These are phyloP conservation scores for Cyanophora paradoxa DNA, from an alignment of 78 protist genomes.

Conservation along the genomic window DNA sequence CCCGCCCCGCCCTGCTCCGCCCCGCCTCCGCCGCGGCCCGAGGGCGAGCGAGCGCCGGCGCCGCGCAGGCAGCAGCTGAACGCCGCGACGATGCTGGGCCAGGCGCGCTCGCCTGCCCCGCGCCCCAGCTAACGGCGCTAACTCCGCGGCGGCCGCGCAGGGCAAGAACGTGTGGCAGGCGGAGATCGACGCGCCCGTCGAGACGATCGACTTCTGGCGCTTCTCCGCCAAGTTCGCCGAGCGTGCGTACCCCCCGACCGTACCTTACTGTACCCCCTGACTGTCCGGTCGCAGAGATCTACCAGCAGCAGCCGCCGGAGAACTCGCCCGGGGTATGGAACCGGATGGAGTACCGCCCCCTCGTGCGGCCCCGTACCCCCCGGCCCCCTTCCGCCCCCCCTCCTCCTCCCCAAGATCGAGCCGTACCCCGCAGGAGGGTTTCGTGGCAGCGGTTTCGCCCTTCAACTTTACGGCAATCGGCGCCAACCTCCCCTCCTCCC, in stretches of 20 bases:
- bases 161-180: slow-evolving; percentile 56
- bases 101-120: slow-evolving; percentile 72
- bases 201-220: slow-evolving; percentile 79
- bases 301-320: slow-evolving; percentile 74
- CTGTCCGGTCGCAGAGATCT: slow-evolving; percentile 42
- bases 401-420: no score
- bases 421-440: no score
- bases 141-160: no score
- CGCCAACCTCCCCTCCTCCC: slow-evolving; percentile 73
- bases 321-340: slow-evolving; percentile 70
- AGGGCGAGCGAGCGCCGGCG: no score
- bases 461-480: slow-evolving; percentile 95
- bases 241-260: slow-evolving; percentile 20
- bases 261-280: background rate
- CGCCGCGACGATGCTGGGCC: slow-evolving; percentile 71
- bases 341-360: slow-evolving; percentile 71
- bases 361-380: no score
- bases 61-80: no score
- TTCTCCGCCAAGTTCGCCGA: slow-evolving; percentile 66
- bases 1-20: slow-evolving; percentile 48
- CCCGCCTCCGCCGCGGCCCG: no score
- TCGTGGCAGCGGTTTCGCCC: slow-evolving; percentile 83
- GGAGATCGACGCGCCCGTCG: slow-evolving; percentile 87
- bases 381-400: no score
- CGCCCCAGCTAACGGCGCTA: no score